phyloP scores from a whole-genome alignment of 192 early-diverging fungal genomes.

The Gaertneriomyces sp. region DNA sequence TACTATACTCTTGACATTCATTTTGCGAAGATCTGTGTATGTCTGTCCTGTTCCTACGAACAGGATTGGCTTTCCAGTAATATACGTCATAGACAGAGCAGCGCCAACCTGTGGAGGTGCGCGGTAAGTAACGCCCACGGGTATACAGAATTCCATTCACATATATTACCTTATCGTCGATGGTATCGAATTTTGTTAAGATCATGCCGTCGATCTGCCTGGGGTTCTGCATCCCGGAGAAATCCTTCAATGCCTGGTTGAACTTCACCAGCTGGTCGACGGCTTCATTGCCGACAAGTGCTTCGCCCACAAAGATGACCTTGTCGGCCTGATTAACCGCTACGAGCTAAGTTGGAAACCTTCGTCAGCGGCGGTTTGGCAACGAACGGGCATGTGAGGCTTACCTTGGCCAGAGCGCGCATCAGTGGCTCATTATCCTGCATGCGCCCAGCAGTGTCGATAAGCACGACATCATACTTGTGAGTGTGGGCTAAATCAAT shows the following conservation, averaged over 20 bases:
- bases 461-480: conserved; percentile 84
- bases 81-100: conserved; percentile 93
- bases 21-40: conserved; percentile 88
- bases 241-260: conserved; percentile 89
- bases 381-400: background rate
- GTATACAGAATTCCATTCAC: conserved; percentile 3
- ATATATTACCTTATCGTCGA: conserved; percentile 77
- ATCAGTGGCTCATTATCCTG: conserved; percentile 98
- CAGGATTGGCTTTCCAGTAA: conserved; percentile 89
- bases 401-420: conserved; percentile 87
- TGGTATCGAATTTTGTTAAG: conserved; percentile 94
- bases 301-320: conserved; percentile 97
- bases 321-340: conserved; percentile 90
- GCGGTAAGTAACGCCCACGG: conserved; percentile 1
- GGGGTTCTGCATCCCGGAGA: conserved; percentile 72
- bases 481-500: conserved; percentile 52
- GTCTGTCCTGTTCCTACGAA: conserved; percentile 98
- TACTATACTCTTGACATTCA: conserved; percentile 55
- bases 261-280: conserved; percentile 96
- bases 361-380: background rate
- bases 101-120: conserved; percentile 69
- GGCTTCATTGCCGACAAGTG: conserved; percentile 93
- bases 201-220: conserved; percentile 95
- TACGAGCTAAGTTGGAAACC: conserved; percentile 53
- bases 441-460: conserved; percentile 97